Base-by-base conservation (phyloP, 78 protist genomes). In the Dictyostelium capitatum region DNA sequence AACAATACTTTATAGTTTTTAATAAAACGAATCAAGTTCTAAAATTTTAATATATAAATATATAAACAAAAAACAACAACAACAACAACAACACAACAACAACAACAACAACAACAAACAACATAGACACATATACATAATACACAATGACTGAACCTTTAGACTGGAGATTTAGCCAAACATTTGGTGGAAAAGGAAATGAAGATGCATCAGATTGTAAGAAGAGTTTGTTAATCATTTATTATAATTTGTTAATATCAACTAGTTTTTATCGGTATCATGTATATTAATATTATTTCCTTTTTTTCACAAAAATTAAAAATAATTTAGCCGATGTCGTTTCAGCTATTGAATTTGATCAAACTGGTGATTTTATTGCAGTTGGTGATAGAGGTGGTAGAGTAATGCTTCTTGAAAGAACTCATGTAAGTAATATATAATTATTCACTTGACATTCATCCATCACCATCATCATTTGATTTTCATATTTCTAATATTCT, bases 371-470 rank as follows among this genome's bases (percentile, higher is more conserved):
- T 41, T 97, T 72, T 85, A 75, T 99, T n/a, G 99, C 99, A 9
- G 98, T 97, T 4, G 99, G 99, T 20, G 99, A 99, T 79, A 69
- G 85, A 23, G 99, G 99, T 15, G 99, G 99, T 1, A 96, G 98
- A 47, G 96, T 98, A 25, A 97, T 98, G 5, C 59, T 98, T 20
- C 95, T 98, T 46, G 95, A 94, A 83, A 23, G 90, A 69, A 37
- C 83, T 10, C 53, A 85, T 62, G 82, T 77, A 51, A 11, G 82
- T 77, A 4, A 11, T 70, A 15, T 37, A 14, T 70, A 20, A 53
- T 12, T 37, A n/a, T n/a, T n/a, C n/a, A n/a, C n/a, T n/a, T n/a
- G n/a, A 37, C 43, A 37, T 3, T 37, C 43, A 1, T 17, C 3
- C 62, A 19, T 54, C 3, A 54, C 3, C 62, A 54, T 54, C 62